These are phyloP conservation scores for Theobroma cacao DNA, from an alignment of 345 rosid species.

Conservation along the genomic window DNA sequence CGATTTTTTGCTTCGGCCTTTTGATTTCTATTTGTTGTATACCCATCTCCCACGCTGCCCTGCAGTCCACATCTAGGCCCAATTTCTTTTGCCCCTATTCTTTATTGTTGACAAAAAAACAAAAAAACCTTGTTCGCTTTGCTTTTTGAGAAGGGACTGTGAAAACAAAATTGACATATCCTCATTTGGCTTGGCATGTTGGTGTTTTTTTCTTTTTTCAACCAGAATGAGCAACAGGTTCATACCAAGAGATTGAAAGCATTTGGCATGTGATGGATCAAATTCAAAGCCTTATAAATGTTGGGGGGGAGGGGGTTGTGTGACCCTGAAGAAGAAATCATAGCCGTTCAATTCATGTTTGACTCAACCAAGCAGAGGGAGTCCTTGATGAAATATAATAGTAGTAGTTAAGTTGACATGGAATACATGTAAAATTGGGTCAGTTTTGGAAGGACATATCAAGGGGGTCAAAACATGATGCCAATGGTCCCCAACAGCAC, in stretches of 20 bases:
- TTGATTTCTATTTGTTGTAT: not conserved
- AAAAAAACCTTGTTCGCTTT: too few species aligned
- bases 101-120: too few species aligned
- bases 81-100: not conserved
- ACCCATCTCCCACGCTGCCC: not conserved
- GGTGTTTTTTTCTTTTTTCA: not conserved
- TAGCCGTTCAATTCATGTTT: not conserved
- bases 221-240: not conserved
- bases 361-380: not conserved
- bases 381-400: not conserved
- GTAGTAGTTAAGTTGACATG: too few species aligned
- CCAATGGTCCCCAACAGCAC: not conserved
- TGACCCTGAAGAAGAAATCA: not conserved
- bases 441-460: not conserved
- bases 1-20: not conserved
- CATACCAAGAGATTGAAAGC: not conserved
- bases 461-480: not conserved
- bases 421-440: not conserved
- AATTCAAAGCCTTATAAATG: not conserved
- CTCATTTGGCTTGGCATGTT: not conserved
- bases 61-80: not conserved
- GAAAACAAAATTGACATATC: not conserved
- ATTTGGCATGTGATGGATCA: not conserved
- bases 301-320: not conserved
- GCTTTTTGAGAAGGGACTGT: not conserved